These are phyloP conservation scores for Cercospora nicotianae DNA, from an alignment of 2,329 filamentous ascomycete genomes.

Conservation along the genomic window DNA sequence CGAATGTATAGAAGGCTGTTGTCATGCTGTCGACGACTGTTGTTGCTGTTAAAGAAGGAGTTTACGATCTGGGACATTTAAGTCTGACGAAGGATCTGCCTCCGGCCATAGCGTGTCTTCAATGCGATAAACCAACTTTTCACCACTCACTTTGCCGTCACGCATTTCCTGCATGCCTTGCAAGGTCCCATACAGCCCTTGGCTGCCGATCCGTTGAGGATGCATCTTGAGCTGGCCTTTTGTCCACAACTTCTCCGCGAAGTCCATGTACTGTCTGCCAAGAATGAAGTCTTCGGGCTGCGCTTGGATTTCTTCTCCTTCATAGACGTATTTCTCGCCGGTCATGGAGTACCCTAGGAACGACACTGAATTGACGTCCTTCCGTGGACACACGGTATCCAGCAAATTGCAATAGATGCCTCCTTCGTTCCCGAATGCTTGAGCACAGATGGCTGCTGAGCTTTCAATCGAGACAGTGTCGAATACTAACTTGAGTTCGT, in stretches of 20 bases:
- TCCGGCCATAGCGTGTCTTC: conserved; percentile 16
- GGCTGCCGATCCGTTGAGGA: background rate
- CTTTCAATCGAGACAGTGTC: background rate
- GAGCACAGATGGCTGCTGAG: background rate
- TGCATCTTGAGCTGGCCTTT: background rate
- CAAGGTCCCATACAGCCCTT: conserved; percentile 39
- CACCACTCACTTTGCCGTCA: conserved; percentile 44
- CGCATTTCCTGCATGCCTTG: conserved; percentile 44
- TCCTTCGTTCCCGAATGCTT: background rate
- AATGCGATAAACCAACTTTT: conserved; percentile 48
- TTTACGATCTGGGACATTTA: background rate
- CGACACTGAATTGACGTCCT: background rate
- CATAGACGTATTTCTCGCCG: background rate
- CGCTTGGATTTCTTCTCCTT: background rate
- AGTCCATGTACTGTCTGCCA: background rate
- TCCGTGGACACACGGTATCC: background rate
- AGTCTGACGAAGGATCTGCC: background rate
- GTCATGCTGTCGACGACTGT: conserved; percentile 34
- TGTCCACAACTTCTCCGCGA: background rate
- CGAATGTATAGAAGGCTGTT: conserved; percentile 33
- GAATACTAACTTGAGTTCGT: background rate
- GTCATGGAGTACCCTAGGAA: background rate
- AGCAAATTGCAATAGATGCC: background rate
- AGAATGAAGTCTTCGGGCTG: background rate
- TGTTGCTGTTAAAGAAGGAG: conserved; percentile 31